Conservation (phyloP, 257 asterid genomes). For the Solanum appendiculatum region DNA sequence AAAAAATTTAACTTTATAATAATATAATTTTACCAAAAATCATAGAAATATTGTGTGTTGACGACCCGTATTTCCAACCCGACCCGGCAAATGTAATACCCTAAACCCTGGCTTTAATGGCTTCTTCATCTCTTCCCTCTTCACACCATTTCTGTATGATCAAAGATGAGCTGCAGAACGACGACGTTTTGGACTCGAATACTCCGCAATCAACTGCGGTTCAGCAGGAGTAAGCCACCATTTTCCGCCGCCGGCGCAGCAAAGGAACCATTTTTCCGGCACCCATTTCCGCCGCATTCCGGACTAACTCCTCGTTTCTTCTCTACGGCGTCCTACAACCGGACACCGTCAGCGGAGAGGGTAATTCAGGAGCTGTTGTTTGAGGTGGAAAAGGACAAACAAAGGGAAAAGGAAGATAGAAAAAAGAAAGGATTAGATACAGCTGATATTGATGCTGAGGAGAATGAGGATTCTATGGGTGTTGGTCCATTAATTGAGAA, state of each 20-base stretch:
- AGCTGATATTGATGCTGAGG: conserved; percentile 45
- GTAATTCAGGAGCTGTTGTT: conserved; percentile 19
- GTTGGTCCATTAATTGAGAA: conserved; percentile 38
- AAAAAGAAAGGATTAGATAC: conserved; percentile 44
- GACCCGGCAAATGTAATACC: neutral
- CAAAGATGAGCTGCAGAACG: neutral
- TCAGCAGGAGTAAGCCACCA: neutral
- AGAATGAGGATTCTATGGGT: conserved; percentile 43
- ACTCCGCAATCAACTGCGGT: neutral
- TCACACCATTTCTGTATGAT: neutral
- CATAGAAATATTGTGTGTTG: neutral
- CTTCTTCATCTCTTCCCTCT: neutral
- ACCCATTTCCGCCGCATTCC: neutral
- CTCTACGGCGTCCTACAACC: neutral
- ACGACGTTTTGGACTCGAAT: neutral
- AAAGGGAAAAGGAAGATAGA: conserved; percentile 45
- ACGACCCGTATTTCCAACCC: neutral
- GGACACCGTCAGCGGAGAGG: conserved; percentile 6
- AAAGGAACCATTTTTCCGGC: neutral
- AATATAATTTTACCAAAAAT: too few relatives aligned
- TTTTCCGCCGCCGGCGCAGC: too few relatives aligned
- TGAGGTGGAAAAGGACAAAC: conserved; percentile 31
- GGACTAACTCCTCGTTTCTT: neutral
- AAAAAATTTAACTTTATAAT: neutral
- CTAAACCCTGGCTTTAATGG: neutral